A percentile compares a stretch with the other conserved stretches of the same genome.
Evolutionary conservation across 2,329 filamentous ascomycete genomes (phyloP).

Genomic region (Colletotrichum coccodes): DNA sequence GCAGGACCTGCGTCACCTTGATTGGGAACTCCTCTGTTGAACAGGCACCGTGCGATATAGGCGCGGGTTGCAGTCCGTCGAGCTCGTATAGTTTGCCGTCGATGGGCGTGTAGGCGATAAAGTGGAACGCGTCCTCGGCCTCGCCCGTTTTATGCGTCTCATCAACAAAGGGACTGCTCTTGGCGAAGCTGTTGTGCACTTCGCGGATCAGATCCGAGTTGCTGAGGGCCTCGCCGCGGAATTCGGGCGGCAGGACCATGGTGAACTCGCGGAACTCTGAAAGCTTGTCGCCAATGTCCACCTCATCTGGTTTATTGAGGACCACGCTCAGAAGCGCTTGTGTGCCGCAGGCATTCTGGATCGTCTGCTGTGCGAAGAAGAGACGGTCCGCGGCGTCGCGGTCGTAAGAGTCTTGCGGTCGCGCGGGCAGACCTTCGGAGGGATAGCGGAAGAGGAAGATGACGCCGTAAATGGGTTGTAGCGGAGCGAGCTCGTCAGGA

Average conservation of each 20-base stretch:
- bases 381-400: conserved; percentile 77
- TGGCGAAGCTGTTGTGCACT: conserved; percentile 91
- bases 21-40: conserved; percentile 76
- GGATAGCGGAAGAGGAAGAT: conserved; percentile 99
- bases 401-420: conserved; percentile 69
- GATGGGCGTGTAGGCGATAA: conserved; percentile 92
- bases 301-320: conserved; percentile 79
- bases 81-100: conserved; percentile 89
- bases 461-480: conserved; percentile 89
- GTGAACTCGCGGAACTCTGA: conserved; percentile 89
- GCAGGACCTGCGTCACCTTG: conserved; percentile 87
- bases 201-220: conserved; percentile 76
- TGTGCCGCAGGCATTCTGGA: conserved; percentile 98
- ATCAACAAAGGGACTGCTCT: conserved; percentile 89
- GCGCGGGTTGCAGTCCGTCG: conserved; percentile 91
- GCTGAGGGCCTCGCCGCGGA: conserved; percentile 69
- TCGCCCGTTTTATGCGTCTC: conserved; percentile 81
- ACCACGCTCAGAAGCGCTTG: conserved; percentile 93
- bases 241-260: conserved; percentile 81
- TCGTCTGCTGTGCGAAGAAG: conserved; percentile 97
- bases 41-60: conserved; percentile 88
- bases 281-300: conserved; percentile 79
- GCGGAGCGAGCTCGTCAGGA: conserved; percentile 73
- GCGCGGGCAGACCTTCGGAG: conserved; percentile 68
- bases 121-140: conserved; percentile 94